Base-by-base conservation (phyloP, 2,329 filamentous ascomycete genomes). In the Clonostachys rosea region DNA sequence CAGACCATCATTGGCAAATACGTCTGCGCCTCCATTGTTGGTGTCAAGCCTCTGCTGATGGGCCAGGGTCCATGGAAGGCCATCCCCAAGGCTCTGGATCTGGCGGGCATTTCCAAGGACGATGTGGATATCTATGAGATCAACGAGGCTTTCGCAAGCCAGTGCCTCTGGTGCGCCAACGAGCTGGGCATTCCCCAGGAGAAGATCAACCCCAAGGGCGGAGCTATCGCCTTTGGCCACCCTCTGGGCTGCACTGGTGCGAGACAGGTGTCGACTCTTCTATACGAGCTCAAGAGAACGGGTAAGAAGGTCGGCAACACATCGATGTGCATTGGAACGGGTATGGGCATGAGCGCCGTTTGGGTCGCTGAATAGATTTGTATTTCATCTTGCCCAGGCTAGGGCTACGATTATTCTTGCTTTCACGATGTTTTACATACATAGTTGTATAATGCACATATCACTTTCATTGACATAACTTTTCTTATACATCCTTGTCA, bases 121-220 rank as follows among this genome's bases (percentile, higher is more conserved):
- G 92, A 97, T 56, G 90, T 99, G 33, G 94, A 97, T 65, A 92
- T 97, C 62, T 97, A 82, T 62, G 94, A 99, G 81, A 96, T 99
- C 79, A 99, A 99, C 76, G 94, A 99, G 80, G 94, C 94, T 2
- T 99, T 99, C 67, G 94, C 94, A 34, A 89, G 83, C 53, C 92
- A 97, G 78, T 96, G 90, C 69, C 69, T 97, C 55, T 97, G 88
- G 87, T 96, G 91, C 68, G 83, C 89, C 53, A 89, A 94, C 60
- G 85, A 96, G 75, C 81, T 99, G 18, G 86, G 86, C 41, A 71
- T 99, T 30, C 87, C 90, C 46, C 64, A 77, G 51, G 85, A 89
- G 55, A 97, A 96, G 81, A 84, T 99, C 63, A 97, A 97, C 75
- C 92, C 92, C 59, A 96, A 96, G 79, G 94, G 92, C 55, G 92